Base-by-base conservation (phyloP, 176 grass and related monocot species). In the Chloris gayana region DNA sequence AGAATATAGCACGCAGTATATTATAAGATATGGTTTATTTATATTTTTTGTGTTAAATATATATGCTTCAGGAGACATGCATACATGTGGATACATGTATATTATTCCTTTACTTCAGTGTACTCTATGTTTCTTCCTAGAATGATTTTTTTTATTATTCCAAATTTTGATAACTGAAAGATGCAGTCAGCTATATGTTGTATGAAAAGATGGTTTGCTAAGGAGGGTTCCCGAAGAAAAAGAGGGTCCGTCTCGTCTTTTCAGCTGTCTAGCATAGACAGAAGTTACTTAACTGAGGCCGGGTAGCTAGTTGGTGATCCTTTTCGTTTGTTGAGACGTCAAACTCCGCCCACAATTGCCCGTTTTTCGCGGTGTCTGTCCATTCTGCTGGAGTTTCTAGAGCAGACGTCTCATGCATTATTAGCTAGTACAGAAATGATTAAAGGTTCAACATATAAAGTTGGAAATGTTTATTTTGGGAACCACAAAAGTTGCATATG, bases 281-380 rank as follows among this genome's bases (percentile, higher is more conserved):
- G 6, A 12, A 11, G 11, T 44, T 84, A 50, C 24, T 45, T 63
- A 44, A 44, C 75, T 49, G 42, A 70, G 2, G 37, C 2, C 54
- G 61, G 46, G 47, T 47, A 45, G 44, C 56, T 21, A 57, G 8
- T 57, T 11, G 9, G 9, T 57, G 54, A 61, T 5, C 72, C n/a
- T 0, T 56, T 72, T 77, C 14, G 77, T 82, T 85, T 58, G 87
- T 56, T 89, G 37, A 50, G 72, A 85, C 25, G 87, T 89, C 87
- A 9, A 72, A 73, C 58, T 85, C 82, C 70, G 21, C 12, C 4
- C 70, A 58, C 38, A 81, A 47, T 80, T 65, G 41, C 54, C 35
- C 76, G 8, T 70, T 75, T 33, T 56, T 25, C 19, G 9, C 32
- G 19, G 69, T 53, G 47, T 2, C n/a, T 61, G 50, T 69, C 51